These are phyloP conservation scores for Starmerella bombi DNA, from an alignment of 805 yeast species.

Conservation along the genomic window DNA sequence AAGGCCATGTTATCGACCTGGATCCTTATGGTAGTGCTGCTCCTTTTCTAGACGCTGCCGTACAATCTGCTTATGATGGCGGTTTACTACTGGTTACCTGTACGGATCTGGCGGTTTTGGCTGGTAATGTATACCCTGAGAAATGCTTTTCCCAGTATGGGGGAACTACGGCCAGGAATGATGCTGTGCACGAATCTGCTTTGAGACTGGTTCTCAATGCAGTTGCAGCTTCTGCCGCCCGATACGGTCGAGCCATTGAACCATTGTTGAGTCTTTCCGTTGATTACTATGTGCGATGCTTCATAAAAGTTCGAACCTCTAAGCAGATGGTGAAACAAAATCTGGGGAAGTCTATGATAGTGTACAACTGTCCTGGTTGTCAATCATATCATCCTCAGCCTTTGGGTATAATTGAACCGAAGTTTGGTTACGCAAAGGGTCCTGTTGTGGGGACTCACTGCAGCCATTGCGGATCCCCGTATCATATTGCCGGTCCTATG, in stretches of 20 bases:
- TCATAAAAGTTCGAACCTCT: slow-evolving; percentile 61
- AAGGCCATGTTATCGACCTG: slow-evolving; percentile 75
- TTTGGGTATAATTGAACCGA: slow-evolving; percentile 47
- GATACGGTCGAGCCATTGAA: slow-evolving; percentile 73
- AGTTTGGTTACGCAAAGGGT: slow-evolving; percentile 54
- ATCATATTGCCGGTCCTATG: slow-evolving; percentile 92
- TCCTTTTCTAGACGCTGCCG: slow-evolving; percentile 86
- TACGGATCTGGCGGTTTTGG: slow-evolving; percentile 89
- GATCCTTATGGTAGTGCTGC: slow-evolving; percentile 98
- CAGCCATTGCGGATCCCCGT: slow-evolving; percentile 50
- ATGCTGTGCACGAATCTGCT: slow-evolving; percentile 87
- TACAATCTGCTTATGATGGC: slow-evolving; percentile 68
- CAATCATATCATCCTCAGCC: slow-evolving; percentile 57
- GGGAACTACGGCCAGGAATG: slow-evolving; percentile 75
- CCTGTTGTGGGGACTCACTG: slow-evolving; percentile 52
- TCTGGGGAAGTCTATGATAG: slow-evolving; percentile 61
- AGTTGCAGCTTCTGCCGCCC: slow-evolving; percentile 74
- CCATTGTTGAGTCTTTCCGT: slow-evolving; percentile 78
- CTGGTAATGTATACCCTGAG: slow-evolving; percentile 93
- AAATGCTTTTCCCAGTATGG: slow-evolving; percentile 93
- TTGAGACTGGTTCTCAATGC: slow-evolving; percentile 66
- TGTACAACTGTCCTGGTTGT: slow-evolving; percentile 81
- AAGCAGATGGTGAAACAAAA: slow-evolving; percentile 74
- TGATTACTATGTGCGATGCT: slow-evolving; percentile 83
- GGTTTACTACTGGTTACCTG: slow-evolving; percentile 86